Evolutionary conservation across 306 rosid species (phyloP).

Genomic region (Vicia villosa): DNA sequence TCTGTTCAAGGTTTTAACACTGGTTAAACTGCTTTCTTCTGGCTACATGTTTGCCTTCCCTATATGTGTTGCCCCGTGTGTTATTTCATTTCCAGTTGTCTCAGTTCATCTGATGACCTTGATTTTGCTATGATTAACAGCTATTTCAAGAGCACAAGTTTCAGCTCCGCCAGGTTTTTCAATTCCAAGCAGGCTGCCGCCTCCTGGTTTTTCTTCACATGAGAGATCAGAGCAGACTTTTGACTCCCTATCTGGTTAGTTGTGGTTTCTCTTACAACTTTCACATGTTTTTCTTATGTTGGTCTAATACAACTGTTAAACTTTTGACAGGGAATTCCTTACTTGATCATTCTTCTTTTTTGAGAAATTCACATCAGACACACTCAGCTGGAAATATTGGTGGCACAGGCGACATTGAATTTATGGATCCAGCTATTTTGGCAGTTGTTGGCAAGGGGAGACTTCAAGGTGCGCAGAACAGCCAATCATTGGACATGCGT

Average conservation of each 20-base stretch:
- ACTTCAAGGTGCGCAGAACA: constrained; percentile 73
- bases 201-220: constrained; percentile 92
- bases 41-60: constrained; percentile 8
- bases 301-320: background rate
- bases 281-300: background rate
- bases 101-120: constrained; percentile 15
- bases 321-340: constrained; percentile 65
- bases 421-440: constrained; percentile 98
- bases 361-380: constrained; percentile 82
- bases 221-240: constrained; percentile 75
- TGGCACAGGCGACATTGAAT: constrained; percentile 73
- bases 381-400: constrained; percentile 61
- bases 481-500: constrained; percentile 69
- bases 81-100: constrained; percentile 16
- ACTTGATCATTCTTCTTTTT: constrained; percentile 57
- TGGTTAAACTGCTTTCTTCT: background rate
- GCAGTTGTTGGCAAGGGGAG: constrained; percentile 97
- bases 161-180: constrained; percentile 99
- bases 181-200: constrained; percentile 86
- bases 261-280: background rate
- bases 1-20: constrained; percentile 1
- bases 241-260: constrained; percentile 77
- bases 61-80: background rate
- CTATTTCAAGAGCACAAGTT: constrained; percentile 82
- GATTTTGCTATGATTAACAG: constrained; percentile 43